phyloP scores from a whole-genome alignment of 306 rosid genomes.

The Gastrolobium villosum region DNA sequence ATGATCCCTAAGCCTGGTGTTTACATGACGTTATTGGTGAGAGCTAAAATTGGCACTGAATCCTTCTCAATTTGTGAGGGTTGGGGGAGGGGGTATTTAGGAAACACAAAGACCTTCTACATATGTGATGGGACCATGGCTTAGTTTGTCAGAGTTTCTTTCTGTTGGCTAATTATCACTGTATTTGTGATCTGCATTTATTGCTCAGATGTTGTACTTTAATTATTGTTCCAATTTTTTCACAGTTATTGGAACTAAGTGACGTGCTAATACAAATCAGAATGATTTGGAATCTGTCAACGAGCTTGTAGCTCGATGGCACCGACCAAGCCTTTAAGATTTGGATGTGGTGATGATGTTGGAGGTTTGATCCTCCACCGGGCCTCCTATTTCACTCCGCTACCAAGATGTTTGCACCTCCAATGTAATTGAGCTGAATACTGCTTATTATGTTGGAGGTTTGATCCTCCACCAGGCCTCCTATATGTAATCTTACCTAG shows the following conservation, averaged over 20 bases:
- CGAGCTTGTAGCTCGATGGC: neutral
- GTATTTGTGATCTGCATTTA: conserved; percentile 9
- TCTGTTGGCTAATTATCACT: neutral
- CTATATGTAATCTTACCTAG: neutral
- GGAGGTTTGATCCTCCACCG: neutral
- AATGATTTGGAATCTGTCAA: neutral
- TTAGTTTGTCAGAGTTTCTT: conserved; percentile 23
- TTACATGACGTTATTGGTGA: conserved; percentile 26
- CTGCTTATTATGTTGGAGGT: too few relatives aligned
- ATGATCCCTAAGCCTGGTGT: conserved; percentile 36
- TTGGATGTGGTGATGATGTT: conserved; percentile 13
- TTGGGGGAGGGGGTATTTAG: neutral
- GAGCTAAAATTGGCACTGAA: conserved; percentile 2
- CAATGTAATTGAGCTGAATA: too few relatives aligned
- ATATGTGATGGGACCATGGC: conserved; percentile 17
- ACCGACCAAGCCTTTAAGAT: neutral
- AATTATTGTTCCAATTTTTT: neutral
- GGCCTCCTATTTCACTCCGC: neutral
- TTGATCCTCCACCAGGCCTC: conserved; percentile 15
- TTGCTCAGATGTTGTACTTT: conserved; percentile 11
- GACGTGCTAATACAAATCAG: neutral
- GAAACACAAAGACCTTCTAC: neutral
- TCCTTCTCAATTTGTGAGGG: conserved; percentile 24
- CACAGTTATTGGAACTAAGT: neutral
- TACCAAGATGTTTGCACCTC: neutral